Conservation (phyloP, 257 asterid genomes). For the Nicotiana tomentosiformis region DNA sequence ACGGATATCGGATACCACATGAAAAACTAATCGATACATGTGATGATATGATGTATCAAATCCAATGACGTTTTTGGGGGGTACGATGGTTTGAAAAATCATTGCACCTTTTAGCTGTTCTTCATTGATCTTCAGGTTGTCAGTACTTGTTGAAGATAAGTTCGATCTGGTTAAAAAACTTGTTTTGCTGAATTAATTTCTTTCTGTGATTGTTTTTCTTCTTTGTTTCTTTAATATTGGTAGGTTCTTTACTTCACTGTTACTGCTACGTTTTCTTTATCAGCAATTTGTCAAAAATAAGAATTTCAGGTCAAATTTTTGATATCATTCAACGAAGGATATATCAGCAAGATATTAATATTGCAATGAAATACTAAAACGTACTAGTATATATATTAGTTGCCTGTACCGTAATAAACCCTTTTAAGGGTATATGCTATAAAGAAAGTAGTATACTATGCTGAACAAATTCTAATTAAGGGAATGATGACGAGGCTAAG, state of each 20-base stretch:
- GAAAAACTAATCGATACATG: background rate
- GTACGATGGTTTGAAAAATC: background rate
- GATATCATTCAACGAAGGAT: too few relatives aligned
- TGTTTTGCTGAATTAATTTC: background rate
- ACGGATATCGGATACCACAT: too few relatives aligned
- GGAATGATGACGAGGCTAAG: background rate
- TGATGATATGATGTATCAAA: background rate
- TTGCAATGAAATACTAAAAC: background rate
- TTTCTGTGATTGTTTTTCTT: background rate
- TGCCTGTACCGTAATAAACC: background rate
- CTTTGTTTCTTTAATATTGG: background rate
- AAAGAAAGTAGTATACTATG: background rate
- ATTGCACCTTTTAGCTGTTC: background rate
- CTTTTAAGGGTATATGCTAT: background rate
- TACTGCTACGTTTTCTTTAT: background rate
- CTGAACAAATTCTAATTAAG: background rate
- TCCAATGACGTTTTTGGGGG: background rate
- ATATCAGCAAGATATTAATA: background rate
- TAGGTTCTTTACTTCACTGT: background rate
- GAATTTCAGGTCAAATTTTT: too few relatives aligned
- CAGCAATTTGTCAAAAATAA: background rate
- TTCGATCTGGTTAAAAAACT: background rate
- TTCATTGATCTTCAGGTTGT: background rate
- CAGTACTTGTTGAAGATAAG: background rate
- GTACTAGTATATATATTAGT: background rate